These are phyloP conservation scores for Cardamine resedifolia DNA, from an alignment of 345 rosid species.

Conservation along the genomic window DNA sequence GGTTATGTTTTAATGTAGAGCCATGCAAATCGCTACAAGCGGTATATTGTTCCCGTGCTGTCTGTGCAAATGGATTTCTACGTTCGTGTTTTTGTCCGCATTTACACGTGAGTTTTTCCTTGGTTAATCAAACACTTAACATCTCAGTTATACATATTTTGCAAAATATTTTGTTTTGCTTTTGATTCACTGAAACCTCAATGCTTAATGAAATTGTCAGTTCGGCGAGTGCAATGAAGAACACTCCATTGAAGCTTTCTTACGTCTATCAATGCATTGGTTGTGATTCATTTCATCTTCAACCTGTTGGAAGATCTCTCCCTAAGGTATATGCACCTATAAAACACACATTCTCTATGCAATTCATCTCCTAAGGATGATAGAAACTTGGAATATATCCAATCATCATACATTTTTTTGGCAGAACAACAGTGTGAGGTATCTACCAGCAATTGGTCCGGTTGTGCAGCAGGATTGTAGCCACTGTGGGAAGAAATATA, in stretches of 20 bases:
- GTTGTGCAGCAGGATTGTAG: conserved; percentile 73
- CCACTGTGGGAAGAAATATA: conserved; percentile 89
- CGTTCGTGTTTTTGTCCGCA: conserved; percentile 88
- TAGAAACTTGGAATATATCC: conserved; percentile 11
- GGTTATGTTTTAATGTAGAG: conserved; percentile 48
- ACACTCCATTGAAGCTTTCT: conserved; percentile 94
- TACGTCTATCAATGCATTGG: conserved; percentile 95
- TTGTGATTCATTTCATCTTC: conserved; percentile 97
- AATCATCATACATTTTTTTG: not conserved
- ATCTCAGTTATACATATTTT: conserved; percentile 1
- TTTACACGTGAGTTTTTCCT: conserved; percentile 70
- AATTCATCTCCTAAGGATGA: not conserved
- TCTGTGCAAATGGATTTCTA: conserved; percentile 96
- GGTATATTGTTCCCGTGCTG: conserved; percentile 89
- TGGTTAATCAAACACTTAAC: conserved; percentile 8
- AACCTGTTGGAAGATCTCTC: conserved; percentile 79
- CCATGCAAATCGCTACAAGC: conserved; percentile 97
- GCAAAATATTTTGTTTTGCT: not conserved
- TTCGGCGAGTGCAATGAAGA: conserved; percentile 95
- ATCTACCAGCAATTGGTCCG: conserved; percentile 94
- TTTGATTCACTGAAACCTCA: conserved; percentile 23
- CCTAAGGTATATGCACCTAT: conserved; percentile 58
- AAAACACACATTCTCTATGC: not conserved
- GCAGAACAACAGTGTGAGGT: conserved; percentile 82
- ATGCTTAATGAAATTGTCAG: conserved; percentile 45